phyloP scores from a whole-genome alignment of 108 stramenopile species.

The Cyclotella kingstonii region DNA sequence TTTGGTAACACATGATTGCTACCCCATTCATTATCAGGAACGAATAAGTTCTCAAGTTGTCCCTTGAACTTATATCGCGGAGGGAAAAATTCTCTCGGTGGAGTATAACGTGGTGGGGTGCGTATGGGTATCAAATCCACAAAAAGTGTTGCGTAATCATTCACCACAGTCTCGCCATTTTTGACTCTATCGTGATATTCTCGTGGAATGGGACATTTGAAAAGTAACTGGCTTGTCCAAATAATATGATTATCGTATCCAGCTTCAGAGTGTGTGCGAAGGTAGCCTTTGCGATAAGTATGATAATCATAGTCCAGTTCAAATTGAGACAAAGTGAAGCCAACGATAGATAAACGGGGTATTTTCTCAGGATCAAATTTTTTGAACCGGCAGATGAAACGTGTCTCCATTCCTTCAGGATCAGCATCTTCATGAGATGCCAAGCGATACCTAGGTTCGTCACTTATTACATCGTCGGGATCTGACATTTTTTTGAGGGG shows the following conservation, averaged over 20 bases:
- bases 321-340: conserved; percentile 65
- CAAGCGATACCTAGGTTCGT: conserved; percentile 63
- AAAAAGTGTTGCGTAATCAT: conserved; percentile 76
- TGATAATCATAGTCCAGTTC: conserved; percentile 81
- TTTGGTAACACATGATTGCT: conserved; percentile 64
- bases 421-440: conserved; percentile 81
- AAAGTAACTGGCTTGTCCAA: conserved; percentile 71
- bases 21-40: conserved; percentile 68
- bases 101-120: conserved; percentile 78
- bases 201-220: conserved; percentile 80
- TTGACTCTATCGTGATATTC: conserved; percentile 49
- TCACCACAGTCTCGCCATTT: conserved; percentile 50
- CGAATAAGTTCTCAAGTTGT: conserved; percentile 33
- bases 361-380: conserved; percentile 26
- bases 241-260: conserved; percentile 76
- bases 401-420: conserved; percentile 69
- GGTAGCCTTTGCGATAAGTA: conserved; percentile 59
- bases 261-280: conserved; percentile 49
- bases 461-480: not conserved
- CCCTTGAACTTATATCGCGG: conserved; percentile 46
- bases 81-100: conserved; percentile 58
- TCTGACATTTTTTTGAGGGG: conserved; percentile 55
- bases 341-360: conserved; percentile 39
- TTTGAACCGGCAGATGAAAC: conserved; percentile 89
- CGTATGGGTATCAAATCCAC: conserved; percentile 85